A percentile compares a stretch with the other conserved stretches of the same genome.
Evolutionary conservation across 179 eudicot genomes (phyloP).

Genomic region (Vitellaria paradoxa): DNA sequence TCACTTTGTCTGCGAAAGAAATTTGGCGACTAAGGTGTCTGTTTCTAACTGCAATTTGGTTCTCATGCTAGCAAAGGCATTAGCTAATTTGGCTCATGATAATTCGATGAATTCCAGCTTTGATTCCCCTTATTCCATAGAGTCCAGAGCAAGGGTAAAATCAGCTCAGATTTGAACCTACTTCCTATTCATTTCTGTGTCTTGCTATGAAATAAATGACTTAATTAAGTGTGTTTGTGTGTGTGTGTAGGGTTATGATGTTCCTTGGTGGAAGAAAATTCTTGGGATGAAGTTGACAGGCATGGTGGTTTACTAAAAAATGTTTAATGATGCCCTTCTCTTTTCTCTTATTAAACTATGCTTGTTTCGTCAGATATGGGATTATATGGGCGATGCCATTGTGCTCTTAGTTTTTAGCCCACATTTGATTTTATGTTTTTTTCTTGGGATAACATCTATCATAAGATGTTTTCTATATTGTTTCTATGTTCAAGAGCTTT

Average conservation of each 20-base stretch:
- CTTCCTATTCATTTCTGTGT: neutral
- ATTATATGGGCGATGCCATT: too few relatives aligned
- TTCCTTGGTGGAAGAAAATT: constrained; percentile 78
- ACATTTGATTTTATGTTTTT: too few relatives aligned
- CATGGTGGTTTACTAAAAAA: constrained; percentile 10
- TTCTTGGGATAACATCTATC: too few relatives aligned
- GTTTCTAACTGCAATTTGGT: constrained; percentile 25
- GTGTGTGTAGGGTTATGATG: constrained; percentile 64
- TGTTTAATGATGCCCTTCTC: neutral
- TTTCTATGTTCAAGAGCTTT: too few relatives aligned
- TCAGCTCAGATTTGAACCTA: neutral
- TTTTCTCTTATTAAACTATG: neutral
- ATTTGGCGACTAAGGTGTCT: neutral
- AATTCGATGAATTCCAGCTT: constrained; percentile 63
- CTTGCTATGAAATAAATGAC: neutral
- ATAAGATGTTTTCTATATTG: too few relatives aligned
- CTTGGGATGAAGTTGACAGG: constrained; percentile 86
- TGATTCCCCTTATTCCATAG: constrained; percentile 83
- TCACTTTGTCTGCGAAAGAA: neutral
- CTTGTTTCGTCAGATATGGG: too few relatives aligned
- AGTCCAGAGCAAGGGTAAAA: constrained; percentile 74
- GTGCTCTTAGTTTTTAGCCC: too few relatives aligned
- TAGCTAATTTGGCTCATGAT: constrained; percentile 78
- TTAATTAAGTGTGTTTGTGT: neutral
- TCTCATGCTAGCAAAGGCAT: constrained; percentile 73